These are phyloP conservation scores for Russula sp. DNA, from an alignment of 768 basidiomycete genomes.

Conservation along the genomic window DNA sequence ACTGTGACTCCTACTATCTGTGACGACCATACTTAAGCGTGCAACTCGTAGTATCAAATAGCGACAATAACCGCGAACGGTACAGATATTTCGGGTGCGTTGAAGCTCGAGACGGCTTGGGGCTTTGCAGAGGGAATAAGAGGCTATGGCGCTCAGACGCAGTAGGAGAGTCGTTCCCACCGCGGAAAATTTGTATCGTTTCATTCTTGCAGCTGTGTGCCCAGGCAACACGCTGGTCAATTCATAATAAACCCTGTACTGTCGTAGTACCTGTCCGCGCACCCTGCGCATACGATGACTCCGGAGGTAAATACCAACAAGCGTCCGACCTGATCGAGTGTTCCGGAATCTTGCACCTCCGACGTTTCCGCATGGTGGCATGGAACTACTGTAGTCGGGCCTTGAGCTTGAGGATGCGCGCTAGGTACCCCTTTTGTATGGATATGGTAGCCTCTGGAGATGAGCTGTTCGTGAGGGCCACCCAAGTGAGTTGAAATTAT, in stretches of 20 bases:
- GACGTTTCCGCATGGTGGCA: neutral
- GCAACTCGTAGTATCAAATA: slow-evolving; percentile 78
- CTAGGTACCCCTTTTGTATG: neutral
- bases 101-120: slow-evolving; percentile 76
- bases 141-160: slow-evolving; percentile 88
- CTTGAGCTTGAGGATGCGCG: too few relatives aligned
- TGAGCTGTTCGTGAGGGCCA: too few relatives aligned
- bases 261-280: too few relatives aligned
- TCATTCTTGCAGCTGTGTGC: neutral
- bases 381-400: too few relatives aligned
- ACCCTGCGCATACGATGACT: neutral
- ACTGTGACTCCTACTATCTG: slow-evolving; percentile 21
- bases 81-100: slow-evolving; percentile 71
- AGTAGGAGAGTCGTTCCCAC: slow-evolving; percentile 39
- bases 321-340: neutral
- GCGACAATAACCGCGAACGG: slow-evolving; percentile 80
- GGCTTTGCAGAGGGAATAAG: slow-evolving; percentile 87
- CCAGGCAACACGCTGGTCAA: neutral
- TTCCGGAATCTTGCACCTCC: neutral
- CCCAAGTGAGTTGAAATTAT: neutral
- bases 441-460: too few relatives aligned
- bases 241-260: neutral
- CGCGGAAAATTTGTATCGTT: slow-evolving; percentile 6
- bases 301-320: neutral
- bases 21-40: neutral